These are phyloP conservation scores for Cyclocybe aegerita DNA, from an alignment of 768 basidiomycete genomes.

Conservation along the genomic window DNA sequence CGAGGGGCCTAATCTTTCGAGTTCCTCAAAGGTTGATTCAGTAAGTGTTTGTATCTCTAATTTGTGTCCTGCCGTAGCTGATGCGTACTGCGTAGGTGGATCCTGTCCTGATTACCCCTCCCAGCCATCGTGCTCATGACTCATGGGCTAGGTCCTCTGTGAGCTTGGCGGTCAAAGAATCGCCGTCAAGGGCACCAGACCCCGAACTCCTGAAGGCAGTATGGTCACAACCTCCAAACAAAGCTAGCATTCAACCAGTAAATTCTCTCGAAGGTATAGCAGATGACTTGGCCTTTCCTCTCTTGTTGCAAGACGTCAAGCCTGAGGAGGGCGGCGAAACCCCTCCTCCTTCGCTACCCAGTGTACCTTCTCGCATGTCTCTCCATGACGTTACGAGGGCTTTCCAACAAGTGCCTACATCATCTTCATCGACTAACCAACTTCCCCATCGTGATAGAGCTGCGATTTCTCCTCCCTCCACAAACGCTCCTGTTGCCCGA, in stretches of 20 bases:
- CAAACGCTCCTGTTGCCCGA: constrained; percentile 45
- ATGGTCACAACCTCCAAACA: constrained; percentile 79
- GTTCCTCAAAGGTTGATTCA: constrained; percentile 46
- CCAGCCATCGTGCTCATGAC: constrained; percentile 36
- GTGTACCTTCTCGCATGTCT: constrained; percentile 73
- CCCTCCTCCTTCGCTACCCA: constrained; percentile 60
- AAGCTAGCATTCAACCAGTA: constrained; percentile 60
- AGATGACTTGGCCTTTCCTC: constrained; percentile 79
- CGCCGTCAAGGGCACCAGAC: constrained; percentile 67
- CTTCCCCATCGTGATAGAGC: constrained; percentile 36
- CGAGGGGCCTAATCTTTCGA: constrained; percentile 13
- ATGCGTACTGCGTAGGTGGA: constrained; percentile 32
- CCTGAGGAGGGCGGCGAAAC: constrained; percentile 78
- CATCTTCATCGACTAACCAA: constrained; percentile 42
- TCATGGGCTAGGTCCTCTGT: constrained; percentile 59
- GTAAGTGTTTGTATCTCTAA: constrained; percentile 34
- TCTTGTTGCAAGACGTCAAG: constrained; percentile 82
- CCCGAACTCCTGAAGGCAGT: constrained; percentile 85
- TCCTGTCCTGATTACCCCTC: constrained; percentile 46
- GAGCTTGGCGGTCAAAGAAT: constrained; percentile 62
- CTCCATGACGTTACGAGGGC: constrained; percentile 81
- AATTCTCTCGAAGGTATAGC: constrained; percentile 86
- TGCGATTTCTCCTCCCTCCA: constrained; percentile 46
- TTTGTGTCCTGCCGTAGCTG: constrained; percentile 9
- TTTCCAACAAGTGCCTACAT: constrained; percentile 81